phyloP scores from a whole-genome alignment of 345 rosid genomes.

The Bretschneidera sinensis region DNA sequence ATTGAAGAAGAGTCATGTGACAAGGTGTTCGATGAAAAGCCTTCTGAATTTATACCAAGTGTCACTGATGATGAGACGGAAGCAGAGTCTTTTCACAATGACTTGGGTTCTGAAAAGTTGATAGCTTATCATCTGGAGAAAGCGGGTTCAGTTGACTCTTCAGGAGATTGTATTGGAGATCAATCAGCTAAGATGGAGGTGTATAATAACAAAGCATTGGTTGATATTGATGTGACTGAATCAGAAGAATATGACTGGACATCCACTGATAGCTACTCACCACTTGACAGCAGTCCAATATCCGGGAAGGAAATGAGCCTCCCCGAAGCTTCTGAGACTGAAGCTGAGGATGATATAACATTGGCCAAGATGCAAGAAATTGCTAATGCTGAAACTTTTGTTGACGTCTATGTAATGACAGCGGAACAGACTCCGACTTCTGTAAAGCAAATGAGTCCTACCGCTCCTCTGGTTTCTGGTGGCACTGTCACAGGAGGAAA shows the following conservation, averaged over 20 bases:
- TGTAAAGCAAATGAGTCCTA: conserved; percentile 10
- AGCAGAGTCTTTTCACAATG: neutral
- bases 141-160: neutral
- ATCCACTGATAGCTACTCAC: neutral
- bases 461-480: conserved; percentile 12
- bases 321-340: neutral
- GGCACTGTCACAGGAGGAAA: neutral
- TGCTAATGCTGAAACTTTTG: conserved; percentile 4
- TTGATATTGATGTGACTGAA: conserved; percentile 2
- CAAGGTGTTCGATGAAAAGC: no score
- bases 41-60: no score
- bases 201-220: neutral
- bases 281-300: neutral
- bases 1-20: no score
- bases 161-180: neutral
- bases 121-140: neutral
- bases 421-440: conserved; percentile 19
- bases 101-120: neutral
- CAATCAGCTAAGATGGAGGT: no score
- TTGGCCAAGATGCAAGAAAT: neutral
- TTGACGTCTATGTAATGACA: conserved; percentile 10
- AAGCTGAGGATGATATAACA: neutral
- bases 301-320: neutral
- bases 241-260: neutral
- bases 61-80: no score